phyloP scores from a whole-genome alignment of 805 yeast species.

The Starmera dryadoides region DNA sequence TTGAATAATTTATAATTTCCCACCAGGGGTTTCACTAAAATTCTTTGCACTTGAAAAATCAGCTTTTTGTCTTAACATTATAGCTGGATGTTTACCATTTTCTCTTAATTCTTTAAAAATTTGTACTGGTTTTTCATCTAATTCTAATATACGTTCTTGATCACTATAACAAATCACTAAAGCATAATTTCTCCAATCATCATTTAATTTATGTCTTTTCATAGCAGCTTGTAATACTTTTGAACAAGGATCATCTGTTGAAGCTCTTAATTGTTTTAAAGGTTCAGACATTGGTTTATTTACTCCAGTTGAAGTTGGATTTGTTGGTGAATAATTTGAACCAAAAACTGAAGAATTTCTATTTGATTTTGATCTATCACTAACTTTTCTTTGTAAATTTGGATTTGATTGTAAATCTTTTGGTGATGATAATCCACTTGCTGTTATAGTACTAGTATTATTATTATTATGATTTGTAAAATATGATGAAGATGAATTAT shows the following conservation, averaged over 20 bases:
- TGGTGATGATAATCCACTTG: constrained; percentile 2
- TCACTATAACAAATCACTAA: constrained; percentile 87
- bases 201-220: constrained; percentile 72
- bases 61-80: constrained; percentile 84
- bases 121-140: constrained; percentile 83
- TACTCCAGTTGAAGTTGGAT: constrained; percentile 1
- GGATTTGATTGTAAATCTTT: not conserved
- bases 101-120: constrained; percentile 82
- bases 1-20: constrained; percentile 23
- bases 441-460: too few relatives aligned
- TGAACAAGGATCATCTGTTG: constrained; percentile 86
- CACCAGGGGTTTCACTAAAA: constrained; percentile 32
- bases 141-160: constrained; percentile 73
- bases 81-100: constrained; percentile 81
- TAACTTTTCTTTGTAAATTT: constrained; percentile 1
- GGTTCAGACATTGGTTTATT: constrained; percentile 45
- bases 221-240: constrained; percentile 83
- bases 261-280: constrained; percentile 73
- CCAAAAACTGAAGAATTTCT: constrained; percentile 9
- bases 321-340: constrained; percentile 7
- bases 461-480: too few relatives aligned
- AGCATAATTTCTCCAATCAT: constrained; percentile 85
- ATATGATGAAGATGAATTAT: constrained; percentile 1
- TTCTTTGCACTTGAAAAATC: constrained; percentile 26
- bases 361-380: constrained; percentile 6